Percentiles rank a stretch among this genome's conserved stretches.
phyloP scores from a whole-genome alignment of 1,139 yeast genomes.

The Yamadazyma songkhlaensis region DNA sequence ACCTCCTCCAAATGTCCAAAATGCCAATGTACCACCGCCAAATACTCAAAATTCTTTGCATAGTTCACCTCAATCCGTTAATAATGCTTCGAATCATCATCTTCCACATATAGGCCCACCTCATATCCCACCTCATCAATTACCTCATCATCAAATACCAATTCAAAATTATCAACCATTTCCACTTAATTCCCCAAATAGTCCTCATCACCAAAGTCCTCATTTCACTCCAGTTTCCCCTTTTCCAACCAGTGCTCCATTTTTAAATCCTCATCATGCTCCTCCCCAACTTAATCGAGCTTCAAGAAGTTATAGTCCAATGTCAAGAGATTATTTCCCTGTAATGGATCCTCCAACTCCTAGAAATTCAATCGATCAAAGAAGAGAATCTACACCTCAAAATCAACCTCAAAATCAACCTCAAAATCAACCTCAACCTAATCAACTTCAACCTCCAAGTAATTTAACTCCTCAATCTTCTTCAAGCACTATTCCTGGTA shows the following conservation, averaged over 20 bases:
- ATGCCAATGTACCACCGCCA: neutral
- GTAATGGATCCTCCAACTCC: conserved; percentile 17
- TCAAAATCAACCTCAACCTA: neutral
- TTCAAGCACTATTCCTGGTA: neutral
- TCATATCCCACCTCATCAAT: conserved; percentile 1
- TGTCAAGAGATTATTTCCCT: conserved; percentile 16
- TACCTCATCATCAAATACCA: neutral
- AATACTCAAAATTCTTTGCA: neutral
- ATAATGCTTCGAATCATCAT: neutral
- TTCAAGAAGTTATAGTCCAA: conserved; percentile 14
- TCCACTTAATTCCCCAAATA: neutral
- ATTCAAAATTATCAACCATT: neutral
- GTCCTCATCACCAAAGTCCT: conserved; percentile 5
- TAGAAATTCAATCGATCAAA: conserved; percentile 11
- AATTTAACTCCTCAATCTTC: conserved; percentile 2
- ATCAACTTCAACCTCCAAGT: neutral
- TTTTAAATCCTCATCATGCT: neutral
- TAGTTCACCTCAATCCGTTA: conserved; percentile 6
- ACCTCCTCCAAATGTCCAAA: too few species aligned
- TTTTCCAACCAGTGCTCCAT: conserved; percentile 2
- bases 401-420: neutral
- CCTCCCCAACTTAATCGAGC: conserved; percentile 3
- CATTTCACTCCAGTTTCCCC: conserved; percentile 19
- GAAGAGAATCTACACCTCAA: neutral
- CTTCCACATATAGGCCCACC: neutral